These are phyloP conservation scores for Aspergillus indologenus DNA, from an alignment of 495 filamentous ascomycete genomes.

Conservation along the genomic window DNA sequence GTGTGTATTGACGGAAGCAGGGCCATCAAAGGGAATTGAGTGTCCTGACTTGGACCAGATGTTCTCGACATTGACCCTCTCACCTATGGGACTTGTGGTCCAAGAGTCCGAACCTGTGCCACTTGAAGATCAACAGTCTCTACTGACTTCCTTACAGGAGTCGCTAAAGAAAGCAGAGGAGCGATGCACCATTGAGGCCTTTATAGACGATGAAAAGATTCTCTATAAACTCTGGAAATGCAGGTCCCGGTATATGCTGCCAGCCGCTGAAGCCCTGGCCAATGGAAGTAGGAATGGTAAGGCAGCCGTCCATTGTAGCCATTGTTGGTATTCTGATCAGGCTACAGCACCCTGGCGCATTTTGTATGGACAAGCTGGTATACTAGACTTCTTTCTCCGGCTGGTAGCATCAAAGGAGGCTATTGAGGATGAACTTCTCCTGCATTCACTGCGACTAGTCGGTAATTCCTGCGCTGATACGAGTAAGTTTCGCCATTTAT, in stretches of 20 bases:
- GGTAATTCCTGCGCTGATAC: conserved; percentile 83
- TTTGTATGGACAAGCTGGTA: conserved; percentile 63
- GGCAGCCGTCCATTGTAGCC: conserved; percentile 22
- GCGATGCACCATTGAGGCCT: conserved; percentile 23
- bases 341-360: conserved; percentile 57
- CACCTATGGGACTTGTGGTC: conserved; percentile 17
- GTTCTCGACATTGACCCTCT: conserved; percentile 23
- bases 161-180: conserved; percentile 15
- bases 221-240: conserved; percentile 37
- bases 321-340: conserved; percentile 13
- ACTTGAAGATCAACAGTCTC: conserved; percentile 8
- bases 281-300: conserved; percentile 67
- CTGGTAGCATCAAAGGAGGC: conserved; percentile 43
- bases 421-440: conserved; percentile 32
- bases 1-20: neutral
- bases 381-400: conserved; percentile 63
- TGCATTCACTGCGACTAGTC: conserved; percentile 64
- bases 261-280: conserved; percentile 58
- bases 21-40: conserved; percentile 14
- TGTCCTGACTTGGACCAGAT: conserved; percentile 27
- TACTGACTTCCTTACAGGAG: conserved; percentile 13
- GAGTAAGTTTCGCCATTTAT: conserved; percentile 42
- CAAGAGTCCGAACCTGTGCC: conserved; percentile 15
- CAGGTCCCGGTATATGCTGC: conserved; percentile 41
- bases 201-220: conserved; percentile 26